Evolutionary conservation across 2,329 filamentous ascomycete genomes (phyloP).

Genomic region (Nectriaceae sp.): DNA sequence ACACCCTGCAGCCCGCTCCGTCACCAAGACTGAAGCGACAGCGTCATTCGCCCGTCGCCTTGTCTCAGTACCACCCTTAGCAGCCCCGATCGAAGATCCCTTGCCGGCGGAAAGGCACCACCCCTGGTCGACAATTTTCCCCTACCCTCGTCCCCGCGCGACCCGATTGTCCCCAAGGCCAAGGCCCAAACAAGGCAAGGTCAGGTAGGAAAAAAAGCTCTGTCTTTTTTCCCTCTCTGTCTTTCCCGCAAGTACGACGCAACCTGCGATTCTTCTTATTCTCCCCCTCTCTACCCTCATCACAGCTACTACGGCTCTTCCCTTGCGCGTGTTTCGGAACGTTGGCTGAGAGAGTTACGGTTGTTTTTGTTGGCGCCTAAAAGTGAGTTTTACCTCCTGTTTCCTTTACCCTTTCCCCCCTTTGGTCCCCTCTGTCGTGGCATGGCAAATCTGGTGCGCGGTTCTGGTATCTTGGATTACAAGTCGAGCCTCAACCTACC

Average conservation of each 20-base stretch:
- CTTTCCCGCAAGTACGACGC: constrained; percentile 34
- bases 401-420: constrained; percentile 16
- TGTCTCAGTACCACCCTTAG: constrained; percentile 34
- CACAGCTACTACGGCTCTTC: constrained; percentile 48
- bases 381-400: constrained; percentile 46
- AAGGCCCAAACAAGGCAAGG: constrained; percentile 35
- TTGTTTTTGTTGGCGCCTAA: constrained; percentile 55
- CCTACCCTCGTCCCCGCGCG: constrained; percentile 35
- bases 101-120: constrained; percentile 32
- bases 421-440: constrained; percentile 20
- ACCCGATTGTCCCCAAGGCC: constrained; percentile 33
- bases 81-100: constrained; percentile 26
- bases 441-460: constrained; percentile 22
- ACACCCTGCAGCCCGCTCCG: constrained; percentile 29
- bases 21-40: constrained; percentile 18
- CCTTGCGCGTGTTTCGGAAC: constrained; percentile 48
- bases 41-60: constrained; percentile 30
- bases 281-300: constrained; percentile 39
- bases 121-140: constrained; percentile 34
- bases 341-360: constrained; percentile 45
- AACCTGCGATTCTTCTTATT: constrained; percentile 36
- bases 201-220: constrained; percentile 38
- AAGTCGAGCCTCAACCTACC: constrained; percentile 9
- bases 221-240: constrained; percentile 33
- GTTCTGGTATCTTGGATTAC: constrained; percentile 15